Conservation (phyloP, 2,329 filamentous ascomycete species). For the Apiospora aurea region DNA sequence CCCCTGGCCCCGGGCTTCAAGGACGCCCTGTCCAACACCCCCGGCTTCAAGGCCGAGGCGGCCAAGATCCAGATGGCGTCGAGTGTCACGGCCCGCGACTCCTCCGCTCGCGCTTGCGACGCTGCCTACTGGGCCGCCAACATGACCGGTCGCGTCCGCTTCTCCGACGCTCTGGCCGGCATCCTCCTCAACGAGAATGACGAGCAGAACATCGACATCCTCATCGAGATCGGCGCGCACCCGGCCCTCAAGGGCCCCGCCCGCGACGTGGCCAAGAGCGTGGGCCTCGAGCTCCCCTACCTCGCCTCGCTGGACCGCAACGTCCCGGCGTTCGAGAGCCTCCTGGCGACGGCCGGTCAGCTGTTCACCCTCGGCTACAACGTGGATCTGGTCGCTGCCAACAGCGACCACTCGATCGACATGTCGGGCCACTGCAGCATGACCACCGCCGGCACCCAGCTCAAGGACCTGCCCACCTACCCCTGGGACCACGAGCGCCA, state of each 20-base stretch:
- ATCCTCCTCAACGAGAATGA: background rate
- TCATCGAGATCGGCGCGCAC: slow-evolving; percentile 46
- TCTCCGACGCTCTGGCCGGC: slow-evolving; percentile 27
- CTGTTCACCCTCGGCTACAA: slow-evolving; percentile 40
- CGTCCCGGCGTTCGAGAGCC: slow-evolving; percentile 31
- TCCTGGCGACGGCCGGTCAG: slow-evolving; percentile 38
- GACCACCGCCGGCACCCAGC: too few species aligned
- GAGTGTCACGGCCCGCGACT: slow-evolving; percentile 26
- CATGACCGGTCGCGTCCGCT: slow-evolving; percentile 35
- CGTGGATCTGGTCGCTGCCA: slow-evolving; percentile 34
- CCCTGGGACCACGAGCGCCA: slow-evolving; percentile 14
- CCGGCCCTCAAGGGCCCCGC: slow-evolving; percentile 50
- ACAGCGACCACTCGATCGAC: background rate
- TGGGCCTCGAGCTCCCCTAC: slow-evolving; percentile 39
- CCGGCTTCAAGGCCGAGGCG: slow-evolving; percentile 43
- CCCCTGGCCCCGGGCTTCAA: slow-evolving; percentile 44
- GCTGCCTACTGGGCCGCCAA: slow-evolving; percentile 36
- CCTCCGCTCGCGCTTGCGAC: slow-evolving; percentile 25
- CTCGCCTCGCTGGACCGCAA: slow-evolving; percentile 35
- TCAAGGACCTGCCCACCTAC: background rate
- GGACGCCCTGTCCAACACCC: slow-evolving; percentile 37
- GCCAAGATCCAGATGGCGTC: slow-evolving; percentile 37
- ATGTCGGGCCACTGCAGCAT: background rate
- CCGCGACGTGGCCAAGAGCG: slow-evolving; percentile 34
- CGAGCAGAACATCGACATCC: slow-evolving; percentile 28